A percentile compares a stretch with the other conserved stretches of the same genome.
phyloP scores from a whole-genome alignment of 768 basidiomycete genomes.

The Boletus sensibilis region DNA sequence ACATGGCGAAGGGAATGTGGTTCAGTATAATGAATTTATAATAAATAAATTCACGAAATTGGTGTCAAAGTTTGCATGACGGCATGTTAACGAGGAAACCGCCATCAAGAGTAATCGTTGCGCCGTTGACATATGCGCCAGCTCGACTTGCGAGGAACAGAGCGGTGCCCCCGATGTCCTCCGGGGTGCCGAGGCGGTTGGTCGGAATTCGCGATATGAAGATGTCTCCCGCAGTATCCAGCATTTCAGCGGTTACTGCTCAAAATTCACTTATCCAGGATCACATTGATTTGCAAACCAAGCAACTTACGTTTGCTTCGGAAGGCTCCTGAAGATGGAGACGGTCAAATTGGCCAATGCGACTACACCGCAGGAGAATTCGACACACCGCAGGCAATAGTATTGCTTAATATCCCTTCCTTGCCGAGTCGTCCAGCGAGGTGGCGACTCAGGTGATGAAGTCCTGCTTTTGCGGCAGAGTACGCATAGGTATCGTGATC shows the following conservation, averaged over 20 bases:
- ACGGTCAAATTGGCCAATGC: neutral
- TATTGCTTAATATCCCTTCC: slow-evolving; percentile 60
- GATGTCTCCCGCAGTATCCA: slow-evolving; percentile 44
- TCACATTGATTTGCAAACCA: neutral
- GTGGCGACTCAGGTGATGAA: slow-evolving; percentile 59
- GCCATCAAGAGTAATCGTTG: slow-evolving; percentile 62
- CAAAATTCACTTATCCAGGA: slow-evolving; percentile 1
- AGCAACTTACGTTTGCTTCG: slow-evolving; percentile 40
- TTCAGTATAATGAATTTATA: neutral
- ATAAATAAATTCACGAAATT: neutral
- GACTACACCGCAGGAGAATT: neutral
- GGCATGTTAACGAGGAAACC: slow-evolving; percentile 48
- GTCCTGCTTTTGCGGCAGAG: slow-evolving; percentile 60
- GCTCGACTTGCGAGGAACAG: slow-evolving; percentile 61
- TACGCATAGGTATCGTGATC: slow-evolving; percentile 64
- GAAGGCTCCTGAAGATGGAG: slow-evolving; percentile 33
- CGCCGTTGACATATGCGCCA: slow-evolving; percentile 62
- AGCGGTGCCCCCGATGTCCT: slow-evolving; percentile 64
- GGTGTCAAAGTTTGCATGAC: slow-evolving; percentile 31
- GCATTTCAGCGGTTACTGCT: slow-evolving; percentile 54
- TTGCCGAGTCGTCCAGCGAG: slow-evolving; percentile 55
- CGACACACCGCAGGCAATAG: slow-evolving; percentile 55
- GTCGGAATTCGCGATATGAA: slow-evolving; percentile 47
- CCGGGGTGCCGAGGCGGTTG: slow-evolving; percentile 55
- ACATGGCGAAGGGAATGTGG: neutral